Base-by-base conservation (phyloP, 106 monocot species). In the Platanthera zijinensis region DNA sequence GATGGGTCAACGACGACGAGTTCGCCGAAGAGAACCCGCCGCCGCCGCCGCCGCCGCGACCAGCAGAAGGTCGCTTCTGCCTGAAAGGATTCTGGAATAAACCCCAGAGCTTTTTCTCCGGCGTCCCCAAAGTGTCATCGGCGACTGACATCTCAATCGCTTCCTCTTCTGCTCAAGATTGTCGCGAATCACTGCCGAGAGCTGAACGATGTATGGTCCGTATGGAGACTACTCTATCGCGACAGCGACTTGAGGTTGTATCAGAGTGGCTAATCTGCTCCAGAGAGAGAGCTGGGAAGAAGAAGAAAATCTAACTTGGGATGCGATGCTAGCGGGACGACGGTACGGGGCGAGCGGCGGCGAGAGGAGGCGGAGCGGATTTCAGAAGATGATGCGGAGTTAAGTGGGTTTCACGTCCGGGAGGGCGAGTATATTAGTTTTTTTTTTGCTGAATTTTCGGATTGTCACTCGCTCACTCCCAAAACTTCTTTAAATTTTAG, bases 71-170 rank as follows among this genome's bases (percentile, higher is more conserved):
- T 1, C 30, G 39, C 6, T 4, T 45, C 45, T 73, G 62, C 50
- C 48, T 84, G 81, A 86, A 86, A 17, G 86, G 84, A 78, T 82
- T 82, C 77, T 53, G 76, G 75, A 76, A 86, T 25, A 89, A 67
- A 49, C 53, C 78, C 70, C 78, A 78, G 45, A 78, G 32, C 45
- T 71, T 78, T 8, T 54, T 53, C 14, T 78, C 78, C 2, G 48
- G 10, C 19, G 59, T 48, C 64, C 48, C 61, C 63, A 2, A 13
- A 19, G 48, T n/a, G 12, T 15, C 78, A 10, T 72, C 72, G 72
- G 72, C 21, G 53, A 52, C 50, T 13, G 10, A 47, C 30, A 45
- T 32, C 48, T 57, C 57, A 28, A 10, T 48, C 15, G 70, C 48
- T 70, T 70, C 48, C 70, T 17, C 48, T 48, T 66, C 11, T 11